Base-by-base conservation (phyloP, 2,329 filamentous ascomycete species). In the Talaromyces rugulosus region DNA sequence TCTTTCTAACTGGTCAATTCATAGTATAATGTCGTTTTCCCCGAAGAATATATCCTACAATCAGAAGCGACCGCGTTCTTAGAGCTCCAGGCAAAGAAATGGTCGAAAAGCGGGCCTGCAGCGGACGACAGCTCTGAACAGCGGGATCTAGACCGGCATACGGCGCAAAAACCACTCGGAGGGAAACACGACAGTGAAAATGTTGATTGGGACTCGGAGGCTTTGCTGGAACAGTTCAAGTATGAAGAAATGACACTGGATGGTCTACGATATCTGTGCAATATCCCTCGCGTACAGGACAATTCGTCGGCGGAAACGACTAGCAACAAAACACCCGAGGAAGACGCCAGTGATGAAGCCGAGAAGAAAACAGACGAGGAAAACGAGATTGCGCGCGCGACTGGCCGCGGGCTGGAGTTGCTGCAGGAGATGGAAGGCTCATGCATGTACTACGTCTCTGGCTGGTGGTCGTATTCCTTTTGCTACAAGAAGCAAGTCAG, bases 391-490 rank as follows among this genome's bases (percentile, higher is more conserved):
- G 85, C 84, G 47, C 87, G 90, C 30, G 93, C 92, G 0, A 90
- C 89, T 1, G 83, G 86, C 34, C 87, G 87, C 56, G 93, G 93
- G 5, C 90, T 91, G 83, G 89, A 95, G 70, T 82, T 97, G 27
- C 80, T 97, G 57, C 84, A 85, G 66, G 87, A 88, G 30, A 88
- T 97, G 76, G 85, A 93, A 59, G 89, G 88, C 3, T 84, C 85
- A 57, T 97, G 93, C 75, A 85, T 97, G 65, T 96, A 94, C 79
- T 90, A 87, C 73, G 79, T 92, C 66, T 90, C 87, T 0, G 93
- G 93, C 0, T 97, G 93, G 93, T 97, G 93, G 93, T 95, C 90
- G 71, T 97, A 97, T 77, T 90, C 89, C 68, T 96, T 96, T 75
- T 97, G 93, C 81, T 95, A 96, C 78, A 91, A 91, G 72, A 84